Conservation (phyloP, 2,329 filamentous ascomycete genomes). For the Capronia coronata region DNA sequence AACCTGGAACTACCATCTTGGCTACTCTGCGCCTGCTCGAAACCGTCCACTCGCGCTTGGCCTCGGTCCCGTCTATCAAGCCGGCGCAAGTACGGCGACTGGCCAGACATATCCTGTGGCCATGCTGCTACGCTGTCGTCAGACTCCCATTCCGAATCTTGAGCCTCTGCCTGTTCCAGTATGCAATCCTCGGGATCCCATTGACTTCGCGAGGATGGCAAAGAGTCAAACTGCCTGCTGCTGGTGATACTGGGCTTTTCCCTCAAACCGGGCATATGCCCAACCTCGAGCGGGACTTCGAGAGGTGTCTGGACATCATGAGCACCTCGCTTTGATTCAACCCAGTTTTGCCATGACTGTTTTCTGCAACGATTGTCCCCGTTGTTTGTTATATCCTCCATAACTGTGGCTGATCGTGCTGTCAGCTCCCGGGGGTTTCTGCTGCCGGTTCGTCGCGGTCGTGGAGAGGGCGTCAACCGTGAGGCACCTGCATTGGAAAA, state of each 20-base stretch:
- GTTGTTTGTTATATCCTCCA: not conserved
- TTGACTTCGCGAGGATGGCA: conserved; percentile 16
- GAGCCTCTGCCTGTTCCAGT: conserved; percentile 24
- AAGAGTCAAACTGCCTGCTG: conserved; percentile 23
- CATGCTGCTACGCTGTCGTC: conserved; percentile 10
- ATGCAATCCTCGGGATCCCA: conserved; percentile 28
- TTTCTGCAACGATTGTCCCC: not conserved
- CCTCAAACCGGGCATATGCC: not conserved
- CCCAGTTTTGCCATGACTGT: conserved; percentile 19
- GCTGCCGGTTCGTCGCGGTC: not conserved
- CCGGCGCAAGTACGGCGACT: not conserved
- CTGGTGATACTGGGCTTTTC: conserved; percentile 13
- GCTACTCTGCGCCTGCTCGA: conserved; percentile 25
- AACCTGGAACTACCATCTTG: conserved; percentile 32
- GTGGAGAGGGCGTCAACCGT: conserved; percentile 1
- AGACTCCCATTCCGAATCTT: conserved; percentile 27
- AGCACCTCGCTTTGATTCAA: conserved; percentile 4
- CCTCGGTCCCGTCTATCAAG: conserved; percentile 16
- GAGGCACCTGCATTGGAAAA: conserved; percentile 22
- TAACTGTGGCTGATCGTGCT: not conserved
- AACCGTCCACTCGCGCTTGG: conserved; percentile 23
- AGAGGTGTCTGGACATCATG: no score
- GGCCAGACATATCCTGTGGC: conserved; percentile 5
- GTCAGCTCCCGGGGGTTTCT: not conserved
- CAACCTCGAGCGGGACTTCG: not conserved